phyloP scores from a whole-genome alignment of 2,329 filamentous ascomycete species.

The Ophiostoma angusticollis region DNA sequence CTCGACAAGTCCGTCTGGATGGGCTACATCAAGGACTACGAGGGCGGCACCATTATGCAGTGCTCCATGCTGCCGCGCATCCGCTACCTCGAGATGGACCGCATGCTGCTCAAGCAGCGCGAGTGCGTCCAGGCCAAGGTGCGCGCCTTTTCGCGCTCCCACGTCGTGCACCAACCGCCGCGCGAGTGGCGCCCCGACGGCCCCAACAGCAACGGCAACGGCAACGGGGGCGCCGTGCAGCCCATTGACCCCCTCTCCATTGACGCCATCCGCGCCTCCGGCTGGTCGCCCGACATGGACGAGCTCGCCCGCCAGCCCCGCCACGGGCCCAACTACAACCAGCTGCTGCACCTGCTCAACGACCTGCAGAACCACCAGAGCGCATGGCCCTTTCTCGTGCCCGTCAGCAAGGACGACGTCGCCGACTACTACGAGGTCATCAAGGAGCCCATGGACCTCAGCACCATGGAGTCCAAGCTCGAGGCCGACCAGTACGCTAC shows the following conservation, averaged over 20 bases:
- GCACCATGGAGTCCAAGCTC: conserved; percentile 90
- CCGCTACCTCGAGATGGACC: conserved; percentile 81
- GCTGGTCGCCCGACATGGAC: conserved; percentile 97
- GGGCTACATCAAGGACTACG: conserved; percentile 99
- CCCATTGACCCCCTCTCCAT: conserved; percentile 79
- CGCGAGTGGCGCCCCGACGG: conserved; percentile 61
- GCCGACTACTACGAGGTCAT: conserved; percentile 99
- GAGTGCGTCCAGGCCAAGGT: conserved; percentile 93
- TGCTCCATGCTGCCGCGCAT: conserved; percentile 94
- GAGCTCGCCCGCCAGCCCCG: conserved; percentile 87
- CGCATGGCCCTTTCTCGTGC: conserved; percentile 88
- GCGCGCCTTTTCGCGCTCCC: conserved; percentile 74
- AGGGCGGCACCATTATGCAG: conserved; percentile 98
- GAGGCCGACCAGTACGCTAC: conserved; percentile 85
- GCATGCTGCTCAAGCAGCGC: conserved; percentile 95
- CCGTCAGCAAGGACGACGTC: conserved; percentile 91
- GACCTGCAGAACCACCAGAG: conserved; percentile 88
- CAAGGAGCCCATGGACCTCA: conserved; percentile 92
- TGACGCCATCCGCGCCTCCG: conserved; percentile 76
- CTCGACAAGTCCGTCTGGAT: conserved; percentile 87
- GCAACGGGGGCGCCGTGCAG: conserved; percentile 25
- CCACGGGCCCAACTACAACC: conserved; percentile 92
- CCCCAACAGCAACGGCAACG: conserved; percentile 24
- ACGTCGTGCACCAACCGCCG: conserved; percentile 75
- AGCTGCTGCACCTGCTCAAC: conserved; percentile 82